Conservation (phyloP, 208 protist genomes). For the Crithidia acanthocephali region DNA sequence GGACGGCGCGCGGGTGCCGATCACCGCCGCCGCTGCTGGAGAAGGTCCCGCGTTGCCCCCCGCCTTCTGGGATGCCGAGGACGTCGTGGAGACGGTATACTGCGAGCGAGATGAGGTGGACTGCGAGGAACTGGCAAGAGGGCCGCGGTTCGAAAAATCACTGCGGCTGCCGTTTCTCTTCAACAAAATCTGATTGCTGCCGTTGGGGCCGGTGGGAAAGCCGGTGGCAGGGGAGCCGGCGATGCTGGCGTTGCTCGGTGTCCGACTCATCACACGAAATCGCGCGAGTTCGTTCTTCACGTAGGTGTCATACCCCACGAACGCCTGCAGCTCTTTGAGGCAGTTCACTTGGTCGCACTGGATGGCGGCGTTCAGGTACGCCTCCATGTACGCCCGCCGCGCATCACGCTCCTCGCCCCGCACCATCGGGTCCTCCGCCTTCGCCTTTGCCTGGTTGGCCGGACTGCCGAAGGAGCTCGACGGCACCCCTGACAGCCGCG, state of each 20-base stretch:
- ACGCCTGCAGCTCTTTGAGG: constrained; percentile 57
- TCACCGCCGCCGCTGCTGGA: no score
- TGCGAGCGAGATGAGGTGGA: constrained; percentile 14
- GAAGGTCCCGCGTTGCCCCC: background rate
- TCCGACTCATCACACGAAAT: constrained; percentile 11
- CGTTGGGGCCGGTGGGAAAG: background rate
- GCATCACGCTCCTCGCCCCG: constrained; percentile 33
- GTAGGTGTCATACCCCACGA: constrained; percentile 51
- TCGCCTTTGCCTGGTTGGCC: background rate
- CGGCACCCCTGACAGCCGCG: background rate
- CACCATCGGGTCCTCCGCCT: constrained; percentile 8
- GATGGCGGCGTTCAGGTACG: constrained; percentile 46
- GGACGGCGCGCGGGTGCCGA: background rate
- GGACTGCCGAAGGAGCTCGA: background rate
- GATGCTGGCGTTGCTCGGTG: constrained; percentile 9
- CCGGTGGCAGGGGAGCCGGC: background rate
- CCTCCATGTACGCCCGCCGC: constrained; percentile 47
- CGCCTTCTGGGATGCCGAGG: background rate
- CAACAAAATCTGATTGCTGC: background rate
- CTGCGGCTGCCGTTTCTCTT: background rate
- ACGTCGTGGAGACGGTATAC: constrained; percentile 10
- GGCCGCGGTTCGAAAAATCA: background rate
- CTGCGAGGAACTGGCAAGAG: constrained; percentile 9
- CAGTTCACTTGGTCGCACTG: constrained; percentile 31
- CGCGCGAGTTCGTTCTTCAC: constrained; percentile 27